A percentile compares a stretch with the other conserved stretches of the same genome.
Conservation (phyloP, 306 rosid genomes). For the Acacia confusa region DNA sequence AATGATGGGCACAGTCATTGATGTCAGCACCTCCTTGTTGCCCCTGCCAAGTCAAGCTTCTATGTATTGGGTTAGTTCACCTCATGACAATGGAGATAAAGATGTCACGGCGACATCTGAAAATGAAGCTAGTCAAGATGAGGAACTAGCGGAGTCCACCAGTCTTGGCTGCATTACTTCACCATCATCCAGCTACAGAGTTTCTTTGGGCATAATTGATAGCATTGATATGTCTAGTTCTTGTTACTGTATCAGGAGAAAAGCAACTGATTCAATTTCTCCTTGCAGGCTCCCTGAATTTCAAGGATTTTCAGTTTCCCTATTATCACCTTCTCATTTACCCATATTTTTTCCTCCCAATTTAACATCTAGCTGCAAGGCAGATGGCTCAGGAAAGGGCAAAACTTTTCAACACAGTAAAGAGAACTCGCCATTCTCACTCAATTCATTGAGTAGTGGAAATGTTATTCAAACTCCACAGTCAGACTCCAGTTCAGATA, state of each 20-base stretch:
- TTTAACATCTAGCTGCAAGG: slow-evolving; percentile 37
- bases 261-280: slow-evolving; percentile 35
- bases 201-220: slow-evolving; percentile 41
- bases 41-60: slow-evolving; percentile 80
- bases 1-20: slow-evolving; percentile 2
- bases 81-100: slow-evolving; percentile 51
- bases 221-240: slow-evolving; percentile 37
- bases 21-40: slow-evolving; percentile 43
- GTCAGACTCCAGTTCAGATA: slow-evolving; percentile 59
- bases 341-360: slow-evolving; percentile 42
- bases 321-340: slow-evolving; percentile 27
- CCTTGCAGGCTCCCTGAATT: slow-evolving; percentile 43
- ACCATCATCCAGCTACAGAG: slow-evolving; percentile 39
- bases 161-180: slow-evolving; percentile 42
- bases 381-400: slow-evolving; percentile 38
- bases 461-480: slow-evolving; percentile 78
- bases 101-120: slow-evolving; percentile 37
- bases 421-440: slow-evolving; percentile 65
- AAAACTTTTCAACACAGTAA: slow-evolving; percentile 26
- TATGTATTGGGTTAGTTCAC: slow-evolving; percentile 73
- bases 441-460: slow-evolving; percentile 55
- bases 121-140: slow-evolving; percentile 22
- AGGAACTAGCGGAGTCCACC: slow-evolving; percentile 39
- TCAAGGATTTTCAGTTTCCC: slow-evolving; percentile 50
- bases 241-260: slow-evolving; percentile 32